Evolutionary conservation across 2,329 filamentous ascomycete genomes (phyloP).

Genomic region (Dryadomyces sulphureus): DNA sequence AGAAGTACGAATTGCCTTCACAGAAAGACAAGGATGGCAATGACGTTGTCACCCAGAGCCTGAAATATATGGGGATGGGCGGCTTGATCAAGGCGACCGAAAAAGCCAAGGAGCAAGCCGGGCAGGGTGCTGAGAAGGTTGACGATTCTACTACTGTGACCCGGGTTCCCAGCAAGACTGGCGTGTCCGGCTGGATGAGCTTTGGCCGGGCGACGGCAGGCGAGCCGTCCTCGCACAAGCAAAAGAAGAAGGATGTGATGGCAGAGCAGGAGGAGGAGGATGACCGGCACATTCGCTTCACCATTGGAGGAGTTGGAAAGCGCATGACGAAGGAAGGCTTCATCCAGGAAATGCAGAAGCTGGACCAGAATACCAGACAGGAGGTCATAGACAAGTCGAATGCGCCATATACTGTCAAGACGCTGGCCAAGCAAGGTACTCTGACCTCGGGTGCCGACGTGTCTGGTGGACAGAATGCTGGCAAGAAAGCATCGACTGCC

Average conservation of each 20-base stretch:
- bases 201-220: slow-evolving; percentile 20
- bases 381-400: slow-evolving; percentile 37
- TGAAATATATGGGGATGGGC: slow-evolving; percentile 41
- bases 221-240: slow-evolving; percentile 13
- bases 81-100: slow-evolving; percentile 25
- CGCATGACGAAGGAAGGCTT: slow-evolving; percentile 74
- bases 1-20: slow-evolving; percentile 61
- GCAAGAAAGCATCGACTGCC: background rate
- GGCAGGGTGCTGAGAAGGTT: slow-evolving; percentile 16
- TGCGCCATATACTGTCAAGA: slow-evolving; percentile 33
- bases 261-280: slow-evolving; percentile 40
- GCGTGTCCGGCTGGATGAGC: slow-evolving; percentile 35
- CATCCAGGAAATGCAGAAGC: slow-evolving; percentile 54
- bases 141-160: slow-evolving; percentile 19
- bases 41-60: slow-evolving; percentile 26
- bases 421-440: slow-evolving; percentile 28
- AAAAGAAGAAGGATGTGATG: slow-evolving; percentile 25
- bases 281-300: slow-evolving; percentile 61
- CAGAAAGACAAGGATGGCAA: slow-evolving; percentile 29
- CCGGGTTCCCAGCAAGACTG: slow-evolving; percentile 19
- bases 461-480: background rate
- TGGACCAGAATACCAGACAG: slow-evolving; percentile 50
- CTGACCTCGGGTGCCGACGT: slow-evolving; percentile 1
- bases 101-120: slow-evolving; percentile 14
- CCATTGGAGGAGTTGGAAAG: slow-evolving; percentile 54